These are phyloP conservation scores for Ceratobasidium papillatum DNA, from an alignment of 1,284 basidiomycete species.

Conservation along the genomic window DNA sequence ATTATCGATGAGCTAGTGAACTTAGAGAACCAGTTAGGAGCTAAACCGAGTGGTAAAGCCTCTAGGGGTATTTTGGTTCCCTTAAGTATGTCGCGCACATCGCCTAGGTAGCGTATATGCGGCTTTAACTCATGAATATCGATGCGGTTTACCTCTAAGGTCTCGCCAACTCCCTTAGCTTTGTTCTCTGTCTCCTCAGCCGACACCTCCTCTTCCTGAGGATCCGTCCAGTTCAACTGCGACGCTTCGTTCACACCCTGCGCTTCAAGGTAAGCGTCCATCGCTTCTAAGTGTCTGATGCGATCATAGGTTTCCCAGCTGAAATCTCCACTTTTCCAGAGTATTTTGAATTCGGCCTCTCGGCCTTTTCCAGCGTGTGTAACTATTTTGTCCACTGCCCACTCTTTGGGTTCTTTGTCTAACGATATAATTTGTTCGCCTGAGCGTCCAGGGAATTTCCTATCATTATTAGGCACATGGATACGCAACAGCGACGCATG, in stretches of 20 bases:
- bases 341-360: constrained; percentile 49
- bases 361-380: constrained; percentile 49
- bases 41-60: background rate
- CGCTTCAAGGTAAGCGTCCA: background rate
- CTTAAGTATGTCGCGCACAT: background rate
- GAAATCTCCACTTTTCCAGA: constrained; percentile 53
- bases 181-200: background rate
- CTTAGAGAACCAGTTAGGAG: background rate
- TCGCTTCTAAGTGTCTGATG: too few relatives aligned
- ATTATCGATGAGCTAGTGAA: too few relatives aligned
- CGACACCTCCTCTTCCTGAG: background rate
- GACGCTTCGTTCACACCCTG: background rate
- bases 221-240: background rate
- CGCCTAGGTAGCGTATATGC: background rate
- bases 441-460: background rate
- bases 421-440: background rate
- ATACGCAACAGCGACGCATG: background rate
- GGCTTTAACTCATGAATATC: too few relatives aligned
- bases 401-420: constrained; percentile 47
- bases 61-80: background rate
- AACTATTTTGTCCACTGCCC: constrained; percentile 51
- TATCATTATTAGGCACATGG: background rate
- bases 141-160: too few relatives aligned
- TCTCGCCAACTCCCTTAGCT: background rate
- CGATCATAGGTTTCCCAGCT: constrained; percentile 48